phyloP scores from a whole-genome alignment of 352 stramenopile genomes.

The Phytophthora sojae region DNA sequence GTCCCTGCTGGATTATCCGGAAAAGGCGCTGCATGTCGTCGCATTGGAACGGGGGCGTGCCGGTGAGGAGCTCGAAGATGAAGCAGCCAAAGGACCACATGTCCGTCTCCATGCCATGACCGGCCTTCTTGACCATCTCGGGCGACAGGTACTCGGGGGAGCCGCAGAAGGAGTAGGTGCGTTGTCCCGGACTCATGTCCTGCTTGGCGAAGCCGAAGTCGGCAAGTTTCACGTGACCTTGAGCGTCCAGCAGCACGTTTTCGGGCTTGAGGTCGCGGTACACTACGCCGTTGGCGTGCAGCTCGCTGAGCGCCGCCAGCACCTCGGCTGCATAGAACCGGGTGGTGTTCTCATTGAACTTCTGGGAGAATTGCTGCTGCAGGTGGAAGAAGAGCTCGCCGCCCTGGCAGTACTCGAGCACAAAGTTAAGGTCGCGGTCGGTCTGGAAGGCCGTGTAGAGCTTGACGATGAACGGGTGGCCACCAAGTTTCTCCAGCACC shows the following conservation, averaged over 20 bases:
- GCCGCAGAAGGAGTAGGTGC: conserved; percentile 85
- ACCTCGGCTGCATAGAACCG: conserved; percentile 86
- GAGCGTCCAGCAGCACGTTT: conserved; percentile 77
- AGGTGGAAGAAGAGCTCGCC: conserved; percentile 89
- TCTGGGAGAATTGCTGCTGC: conserved; percentile 76
- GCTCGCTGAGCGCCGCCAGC: conserved; percentile 54
- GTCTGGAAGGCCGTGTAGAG: conserved; percentile 82
- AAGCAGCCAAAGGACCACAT: conserved; percentile 92
- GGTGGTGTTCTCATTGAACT: conserved; percentile 69
- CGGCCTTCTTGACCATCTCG: conserved; percentile 83
- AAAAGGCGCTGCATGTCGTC: conserved; percentile 72
- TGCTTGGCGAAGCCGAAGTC: conserved; percentile 89
- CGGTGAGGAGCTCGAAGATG: conserved; percentile 81
- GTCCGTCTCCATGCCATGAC: conserved; percentile 81
- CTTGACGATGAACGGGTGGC: conserved; percentile 84
- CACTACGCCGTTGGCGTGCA: conserved; percentile 52
- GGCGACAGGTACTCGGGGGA: conserved; percentile 87
- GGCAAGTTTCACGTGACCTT: conserved; percentile 82
- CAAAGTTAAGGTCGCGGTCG: conserved; percentile 79
- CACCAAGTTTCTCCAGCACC: conserved; percentile 67
- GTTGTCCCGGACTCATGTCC: conserved; percentile 57
- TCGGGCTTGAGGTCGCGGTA: conserved; percentile 86
- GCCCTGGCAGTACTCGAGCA: conserved; percentile 87
- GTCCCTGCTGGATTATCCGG: conserved; percentile 60
- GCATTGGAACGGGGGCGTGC: conserved; percentile 76